These are phyloP conservation scores for Apiotrichum siamense DNA, from an alignment of 1,284 basidiomycete species.

Conservation along the genomic window DNA sequence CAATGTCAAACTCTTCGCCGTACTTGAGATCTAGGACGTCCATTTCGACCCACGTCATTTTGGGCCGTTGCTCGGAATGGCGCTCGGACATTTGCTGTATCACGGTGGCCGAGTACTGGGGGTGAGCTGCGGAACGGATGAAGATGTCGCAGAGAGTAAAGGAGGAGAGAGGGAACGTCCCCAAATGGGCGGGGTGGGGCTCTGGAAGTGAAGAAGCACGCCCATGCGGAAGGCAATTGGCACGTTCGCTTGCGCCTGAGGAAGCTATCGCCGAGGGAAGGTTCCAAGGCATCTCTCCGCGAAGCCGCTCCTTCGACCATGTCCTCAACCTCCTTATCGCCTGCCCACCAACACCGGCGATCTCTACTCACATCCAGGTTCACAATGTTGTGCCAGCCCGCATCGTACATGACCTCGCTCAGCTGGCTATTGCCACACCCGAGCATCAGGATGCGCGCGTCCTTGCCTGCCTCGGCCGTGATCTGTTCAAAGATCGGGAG, in stretches of 20 bases:
- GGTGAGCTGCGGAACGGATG: background rate
- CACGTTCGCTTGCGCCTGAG: too few relatives aligned
- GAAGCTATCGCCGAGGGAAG: too few relatives aligned
- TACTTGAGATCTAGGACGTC: slow-evolving; percentile 72
- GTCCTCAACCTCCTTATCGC: too few relatives aligned
- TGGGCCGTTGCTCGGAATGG: slow-evolving; percentile 55
- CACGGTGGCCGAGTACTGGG: slow-evolving; percentile 71
- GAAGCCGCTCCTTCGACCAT: too few relatives aligned
- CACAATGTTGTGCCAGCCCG: slow-evolving; percentile 75
- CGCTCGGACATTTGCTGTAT: slow-evolving; percentile 71
- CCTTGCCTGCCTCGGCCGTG: slow-evolving; percentile 48
- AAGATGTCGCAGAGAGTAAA: too few relatives aligned
- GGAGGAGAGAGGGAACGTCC: too few relatives aligned
- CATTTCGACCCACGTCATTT: slow-evolving; percentile 86
- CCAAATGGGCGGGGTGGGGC: background rate
- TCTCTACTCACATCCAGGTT: slow-evolving; percentile 67
- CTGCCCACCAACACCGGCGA: too few relatives aligned
- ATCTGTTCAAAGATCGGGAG: slow-evolving; percentile 40
- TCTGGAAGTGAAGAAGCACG: too few relatives aligned
- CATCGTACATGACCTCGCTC: slow-evolving; percentile 67
- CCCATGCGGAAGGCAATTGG: too few relatives aligned
- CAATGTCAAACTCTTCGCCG: slow-evolving; percentile 69
- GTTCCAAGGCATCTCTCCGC: too few relatives aligned
- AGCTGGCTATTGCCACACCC: slow-evolving; percentile 85
- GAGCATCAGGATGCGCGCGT: slow-evolving; percentile 70